Base-by-base conservation (phyloP, 352 stramenopile species). In the Globisporangium middletonii region DNA sequence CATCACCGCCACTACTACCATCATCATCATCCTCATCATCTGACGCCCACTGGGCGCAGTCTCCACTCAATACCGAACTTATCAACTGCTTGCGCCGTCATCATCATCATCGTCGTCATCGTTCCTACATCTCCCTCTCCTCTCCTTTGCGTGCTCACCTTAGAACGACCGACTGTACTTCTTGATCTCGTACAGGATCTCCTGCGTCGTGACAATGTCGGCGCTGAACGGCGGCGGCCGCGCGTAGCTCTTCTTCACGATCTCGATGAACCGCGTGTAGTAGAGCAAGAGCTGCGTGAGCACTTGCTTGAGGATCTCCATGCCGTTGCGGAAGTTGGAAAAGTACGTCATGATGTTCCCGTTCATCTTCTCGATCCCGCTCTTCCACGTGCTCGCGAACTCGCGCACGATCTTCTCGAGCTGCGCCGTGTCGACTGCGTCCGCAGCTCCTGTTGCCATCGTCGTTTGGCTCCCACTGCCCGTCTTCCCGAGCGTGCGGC, bases 261-360 rank as follows among this genome's bases (percentile, higher is more conserved):
- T 86, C 71, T 98, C 95, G 60, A 98, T 91, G 71, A 99, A 99
- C 4, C 97, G 82, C 54, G 96, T 99, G 77, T 99, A 99, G 79
- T 99, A 99, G 1, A 99, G 77, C 27, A 99, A 78, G 18, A 99
- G 67, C 66, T 99, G 97, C 48, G 96, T 99, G 49, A 99, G 73
- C 30, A 98, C 95, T 77, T 99, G 96, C 73, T 99, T 99, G 35
- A 99, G 81, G 67, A 99, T 98, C 62, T 99, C 97, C 94, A 99
- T 99, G 38, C 95, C 96, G 68, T 99, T 99, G 33, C 92, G 84
- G 74, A 99, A 98, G 72, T 99, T 99, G 38, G 94, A 96, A 73
- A 99, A 99, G 64, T 97, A 98, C 44, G 86, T 97, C 64, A 99
- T 89, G 35, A 99, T 89, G 73, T 99, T 97, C 53, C 88, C 70